These are phyloP conservation scores for Dipteronia sinensis DNA, from an alignment of 345 rosid genomes.

Conservation along the genomic window DNA sequence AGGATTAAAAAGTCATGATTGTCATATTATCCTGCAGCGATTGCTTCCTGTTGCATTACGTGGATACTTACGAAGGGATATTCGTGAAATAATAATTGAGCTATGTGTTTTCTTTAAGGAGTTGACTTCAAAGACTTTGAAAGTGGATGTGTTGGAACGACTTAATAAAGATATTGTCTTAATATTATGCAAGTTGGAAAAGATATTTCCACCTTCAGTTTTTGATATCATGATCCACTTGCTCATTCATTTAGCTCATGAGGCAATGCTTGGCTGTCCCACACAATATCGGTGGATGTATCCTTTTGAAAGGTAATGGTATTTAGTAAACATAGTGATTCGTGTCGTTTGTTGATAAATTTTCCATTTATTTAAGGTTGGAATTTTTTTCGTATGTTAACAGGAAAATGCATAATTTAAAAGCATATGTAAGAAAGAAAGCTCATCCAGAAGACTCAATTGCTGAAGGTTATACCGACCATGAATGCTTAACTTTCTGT, in stretches of 20 bases:
- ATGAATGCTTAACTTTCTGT: neutral
- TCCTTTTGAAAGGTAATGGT: constrained; percentile 14
- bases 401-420: neutral
- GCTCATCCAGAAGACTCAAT: neutral
- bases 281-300: constrained; percentile 11
- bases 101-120: neutral
- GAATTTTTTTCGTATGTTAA: no score
- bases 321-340: neutral
- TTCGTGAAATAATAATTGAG: neutral
- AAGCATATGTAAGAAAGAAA: neutral
- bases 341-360: no score
- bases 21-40: neutral
- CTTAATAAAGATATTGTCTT: neutral
- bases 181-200: neutral
- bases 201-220: neutral
- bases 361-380: neutral
- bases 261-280: neutral
- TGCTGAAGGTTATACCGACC: neutral
- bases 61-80: neutral
- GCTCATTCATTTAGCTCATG: neutral
- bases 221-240: neutral
- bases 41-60: neutral
- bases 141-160: neutral
- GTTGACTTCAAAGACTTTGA: neutral
- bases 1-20: neutral